Base-by-base conservation (phyloP, 1,139 yeast species). In the Hansenula anomala region DNA sequence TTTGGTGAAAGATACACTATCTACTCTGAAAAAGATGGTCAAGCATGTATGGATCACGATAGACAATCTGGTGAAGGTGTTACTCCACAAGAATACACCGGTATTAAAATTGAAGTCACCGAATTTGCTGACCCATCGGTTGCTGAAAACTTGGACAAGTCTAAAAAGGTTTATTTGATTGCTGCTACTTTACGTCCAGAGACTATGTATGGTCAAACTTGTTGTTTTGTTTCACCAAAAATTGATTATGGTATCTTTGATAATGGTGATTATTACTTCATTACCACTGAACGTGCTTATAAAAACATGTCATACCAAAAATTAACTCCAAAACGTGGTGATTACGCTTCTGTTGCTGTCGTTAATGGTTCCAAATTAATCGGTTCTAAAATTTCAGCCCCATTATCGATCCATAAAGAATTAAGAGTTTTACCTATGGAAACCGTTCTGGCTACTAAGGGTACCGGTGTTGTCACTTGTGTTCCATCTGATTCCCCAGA, bases 151-250 rank as follows among this genome's bases (percentile, higher is more conserved):
- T 67, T 90, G 33, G 69, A 69, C 35, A 67, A 69, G 37, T 65
- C 73, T 33, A 87, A 86, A 66, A 82, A 80, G 52, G 73, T 89
- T 30, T 89, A 63, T 66, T 72, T 92, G 47, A 89, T 94, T 39
- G 98, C 99, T 45, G 98, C 98, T 28, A 92, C 98, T 52, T 78
- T 94, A 56, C 84, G 99, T 70, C 97, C 99, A 28, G 99, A 92
- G 69, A 92, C 99, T 52, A 88, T 94, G 97, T 90, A 90, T 58
- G 98, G 97, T 49, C 98, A 94, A 71, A 85, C 96, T 4, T 87
- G 96, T 73, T 90, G 97, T 73, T 94, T 92, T 57, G 97, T 92
- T 25, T 87, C 96, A 35, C 97, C 97, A 58, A 89, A 87, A 69
- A 86, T 92, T 55, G 78, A 76, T 39, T 92, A 94, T 59, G 98